phyloP scores from a whole-genome alignment of 2,329 filamentous ascomycete species.

The Penicillium oxalicum region DNA sequence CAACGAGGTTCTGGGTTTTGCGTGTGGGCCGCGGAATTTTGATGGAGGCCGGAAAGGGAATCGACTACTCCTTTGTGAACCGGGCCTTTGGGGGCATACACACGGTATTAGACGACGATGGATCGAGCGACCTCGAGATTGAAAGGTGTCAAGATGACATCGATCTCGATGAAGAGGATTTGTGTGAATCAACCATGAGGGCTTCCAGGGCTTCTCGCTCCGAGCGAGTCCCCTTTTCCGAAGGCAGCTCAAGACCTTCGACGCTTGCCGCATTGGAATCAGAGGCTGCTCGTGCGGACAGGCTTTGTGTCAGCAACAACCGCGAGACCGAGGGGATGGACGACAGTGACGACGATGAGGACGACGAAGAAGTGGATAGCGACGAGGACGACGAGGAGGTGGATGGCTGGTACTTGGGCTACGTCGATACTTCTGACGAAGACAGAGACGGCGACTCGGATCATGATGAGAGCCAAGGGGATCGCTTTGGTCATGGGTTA shows the following conservation, averaged over 20 bases:
- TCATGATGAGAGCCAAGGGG: constrained; percentile 24
- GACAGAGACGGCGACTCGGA: constrained; percentile 18
- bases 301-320: not conserved
- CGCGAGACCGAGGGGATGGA: constrained; percentile 11
- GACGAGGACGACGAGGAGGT: constrained; percentile 22
- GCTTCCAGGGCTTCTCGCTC: constrained; percentile 16
- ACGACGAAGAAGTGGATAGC: constrained; percentile 17
- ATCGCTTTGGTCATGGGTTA: constrained; percentile 45
- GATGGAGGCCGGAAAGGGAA: constrained; percentile 50
- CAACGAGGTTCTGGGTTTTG: constrained; percentile 52
- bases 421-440: constrained; percentile 31
- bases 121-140: constrained; percentile 33
- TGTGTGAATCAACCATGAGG: constrained; percentile 35
- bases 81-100: constrained; percentile 57
- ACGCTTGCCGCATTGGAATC: not conserved
- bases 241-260: not conserved
- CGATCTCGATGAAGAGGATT: constrained; percentile 42
- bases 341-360: constrained; percentile 14
- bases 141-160: constrained; percentile 47
- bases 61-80: constrained; percentile 55
- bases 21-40: constrained; percentile 56
- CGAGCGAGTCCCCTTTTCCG: not conserved
- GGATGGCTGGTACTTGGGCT: constrained; percentile 27
- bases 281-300: not conserved
- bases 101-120: constrained; percentile 30